Evolutionary conservation across 192 early-diverging fungal genomes (phyloP).

Genomic region (Backusella morwellensis): DNA sequence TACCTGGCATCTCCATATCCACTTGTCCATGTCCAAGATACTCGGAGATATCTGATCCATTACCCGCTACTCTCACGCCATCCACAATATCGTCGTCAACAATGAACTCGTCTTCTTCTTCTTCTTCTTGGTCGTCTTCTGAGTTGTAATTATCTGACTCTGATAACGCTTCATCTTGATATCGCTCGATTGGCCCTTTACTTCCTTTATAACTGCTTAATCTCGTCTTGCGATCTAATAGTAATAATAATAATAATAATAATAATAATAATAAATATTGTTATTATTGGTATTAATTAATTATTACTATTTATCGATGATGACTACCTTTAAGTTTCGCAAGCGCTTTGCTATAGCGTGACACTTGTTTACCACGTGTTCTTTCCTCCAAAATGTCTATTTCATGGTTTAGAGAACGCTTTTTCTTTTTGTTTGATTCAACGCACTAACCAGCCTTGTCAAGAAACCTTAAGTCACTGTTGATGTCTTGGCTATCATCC

Average conservation of each 20-base stretch:
- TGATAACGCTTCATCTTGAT: too few species aligned
- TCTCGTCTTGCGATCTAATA: neutral
- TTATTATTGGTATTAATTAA: too few species aligned
- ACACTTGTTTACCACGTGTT: slow-evolving; percentile 7
- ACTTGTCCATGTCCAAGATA: neutral
- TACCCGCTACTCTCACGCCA: neutral
- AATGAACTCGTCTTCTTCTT: neutral
- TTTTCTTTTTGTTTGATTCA: neutral
- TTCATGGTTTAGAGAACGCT: neutral
- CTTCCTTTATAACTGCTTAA: neutral
- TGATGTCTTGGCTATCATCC: neutral
- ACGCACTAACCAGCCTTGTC: neutral
- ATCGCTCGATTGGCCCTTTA: neutral
- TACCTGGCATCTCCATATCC: slow-evolving; percentile 5
- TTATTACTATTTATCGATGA: too few species aligned
- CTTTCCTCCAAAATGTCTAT: slow-evolving; percentile 9
- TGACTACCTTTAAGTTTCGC: neutral
- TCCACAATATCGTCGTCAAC: slow-evolving; percentile 13
- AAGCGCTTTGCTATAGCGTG: slow-evolving; percentile 8
- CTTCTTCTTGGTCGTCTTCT: neutral
- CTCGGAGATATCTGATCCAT: neutral
- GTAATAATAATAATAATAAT: neutral
- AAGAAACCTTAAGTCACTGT: slow-evolving; percentile 5
- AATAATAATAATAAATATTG: too few species aligned
- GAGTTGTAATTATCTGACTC: neutral